These are phyloP conservation scores for Nicotiana otophora DNA, from an alignment of 257 asterid species.

Conservation along the genomic window DNA sequence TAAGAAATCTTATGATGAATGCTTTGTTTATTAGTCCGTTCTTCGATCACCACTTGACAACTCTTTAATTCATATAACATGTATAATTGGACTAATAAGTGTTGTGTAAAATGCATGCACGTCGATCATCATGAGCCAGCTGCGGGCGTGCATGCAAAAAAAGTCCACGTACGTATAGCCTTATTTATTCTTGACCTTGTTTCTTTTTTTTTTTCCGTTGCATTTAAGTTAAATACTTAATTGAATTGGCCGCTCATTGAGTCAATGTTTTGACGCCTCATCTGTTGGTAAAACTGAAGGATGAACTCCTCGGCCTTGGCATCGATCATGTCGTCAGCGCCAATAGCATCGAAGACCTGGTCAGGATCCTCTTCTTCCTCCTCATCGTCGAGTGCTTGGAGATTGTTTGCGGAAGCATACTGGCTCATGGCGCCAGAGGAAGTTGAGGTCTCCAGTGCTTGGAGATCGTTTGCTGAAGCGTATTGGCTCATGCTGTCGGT, in stretches of 20 bases:
- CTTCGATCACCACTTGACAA: neutral
- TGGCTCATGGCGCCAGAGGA: slow-evolving; percentile 39
- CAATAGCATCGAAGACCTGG: slow-evolving; percentile 48
- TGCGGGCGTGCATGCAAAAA: neutral
- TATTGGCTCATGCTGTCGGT: slow-evolving; percentile 41
- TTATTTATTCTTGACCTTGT: neutral
- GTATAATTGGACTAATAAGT: neutral
- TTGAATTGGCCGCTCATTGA: slow-evolving; percentile 7
- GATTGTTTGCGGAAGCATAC: slow-evolving; percentile 47
- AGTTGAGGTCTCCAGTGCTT: slow-evolving; percentile 37
- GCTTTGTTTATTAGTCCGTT: neutral
- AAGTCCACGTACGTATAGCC: neutral
- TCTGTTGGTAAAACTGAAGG: slow-evolving; percentile 52
- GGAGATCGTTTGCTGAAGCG: slow-evolving; percentile 48
- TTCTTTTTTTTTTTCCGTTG: neutral
- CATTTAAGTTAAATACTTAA: neutral
- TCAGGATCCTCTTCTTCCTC: slow-evolving; percentile 42
- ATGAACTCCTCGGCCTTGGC: slow-evolving; percentile 61
- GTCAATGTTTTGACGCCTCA: slow-evolving; percentile 31
- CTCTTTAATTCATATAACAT: neutral
- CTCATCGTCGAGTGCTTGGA: slow-evolving; percentile 40
- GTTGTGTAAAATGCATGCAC: neutral
- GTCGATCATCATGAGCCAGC: neutral
- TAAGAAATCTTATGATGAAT: neutral
- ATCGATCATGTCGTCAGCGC: slow-evolving; percentile 59